Evolutionary conservation across 2,329 filamentous ascomycete species (phyloP).

Genomic region (Leptosphaerulina australis): DNA sequence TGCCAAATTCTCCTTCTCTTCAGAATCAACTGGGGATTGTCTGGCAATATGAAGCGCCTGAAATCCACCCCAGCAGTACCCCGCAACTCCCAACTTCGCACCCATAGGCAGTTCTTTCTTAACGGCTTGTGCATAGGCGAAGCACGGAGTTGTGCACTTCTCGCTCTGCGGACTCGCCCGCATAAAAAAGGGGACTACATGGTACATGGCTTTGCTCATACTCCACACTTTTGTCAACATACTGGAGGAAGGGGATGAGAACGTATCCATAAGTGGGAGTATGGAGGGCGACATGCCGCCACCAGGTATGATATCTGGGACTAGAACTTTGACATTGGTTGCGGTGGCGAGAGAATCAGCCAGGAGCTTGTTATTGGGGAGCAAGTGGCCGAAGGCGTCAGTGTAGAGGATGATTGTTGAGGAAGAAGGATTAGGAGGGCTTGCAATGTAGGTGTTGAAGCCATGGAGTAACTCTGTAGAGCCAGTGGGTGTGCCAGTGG

Average conservation of each 20-base stretch:
- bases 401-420: constrained; percentile 32
- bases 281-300: constrained; percentile 15
- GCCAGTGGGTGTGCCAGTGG: constrained; percentile 25
- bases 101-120: constrained; percentile 7
- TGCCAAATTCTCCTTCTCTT: background rate
- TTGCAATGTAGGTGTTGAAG: constrained; percentile 29
- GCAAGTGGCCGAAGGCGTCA: constrained; percentile 33
- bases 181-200: constrained; percentile 20
- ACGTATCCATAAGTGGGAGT: constrained; percentile 19
- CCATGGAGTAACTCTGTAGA: constrained; percentile 12
- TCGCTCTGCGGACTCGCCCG: constrained; percentile 13
- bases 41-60: constrained; percentile 13
- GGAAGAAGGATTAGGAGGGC: background rate
- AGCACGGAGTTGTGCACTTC: background rate
- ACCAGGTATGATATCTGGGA: constrained; percentile 36
- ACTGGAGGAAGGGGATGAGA: constrained; percentile 1
- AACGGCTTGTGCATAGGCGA: constrained; percentile 19
- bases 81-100: constrained; percentile 23
- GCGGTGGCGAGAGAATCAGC: constrained; percentile 29
- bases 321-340: constrained; percentile 24
- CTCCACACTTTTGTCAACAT: constrained; percentile 2
- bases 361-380: constrained; percentile 35
- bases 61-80: constrained; percentile 36
- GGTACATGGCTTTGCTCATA: background rate
- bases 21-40: too few species aligned